phyloP scores from a whole-genome alignment of 257 asterid genomes.

The Eustoma russellianum region DNA sequence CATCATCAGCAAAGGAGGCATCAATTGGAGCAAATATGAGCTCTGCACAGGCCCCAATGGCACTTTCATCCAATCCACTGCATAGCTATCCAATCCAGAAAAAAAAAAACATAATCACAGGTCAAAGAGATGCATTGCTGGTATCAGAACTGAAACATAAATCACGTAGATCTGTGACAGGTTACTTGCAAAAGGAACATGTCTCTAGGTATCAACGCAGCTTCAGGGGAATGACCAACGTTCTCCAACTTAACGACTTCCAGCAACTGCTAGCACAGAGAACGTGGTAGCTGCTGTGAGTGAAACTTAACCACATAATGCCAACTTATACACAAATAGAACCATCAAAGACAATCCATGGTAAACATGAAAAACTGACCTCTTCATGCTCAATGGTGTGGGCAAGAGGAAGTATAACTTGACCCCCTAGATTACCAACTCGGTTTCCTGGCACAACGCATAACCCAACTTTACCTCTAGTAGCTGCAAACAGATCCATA shows the following conservation, averaged over 20 bases:
- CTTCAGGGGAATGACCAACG: constrained; percentile 59
- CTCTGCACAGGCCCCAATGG: constrained; percentile 74
- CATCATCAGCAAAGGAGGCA: constrained; percentile 84
- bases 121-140: neutral
- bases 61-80: constrained; percentile 82
- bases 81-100: constrained; percentile 39
- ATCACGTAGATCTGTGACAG: constrained; percentile 3
- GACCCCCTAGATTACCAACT: constrained; percentile 61
- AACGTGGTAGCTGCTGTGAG: neutral
- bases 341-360: too few species aligned
- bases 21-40: constrained; percentile 90
- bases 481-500: constrained; percentile 73
- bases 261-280: constrained; percentile 46
- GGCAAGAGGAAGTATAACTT: constrained; percentile 77
- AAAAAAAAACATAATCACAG: too few species aligned
- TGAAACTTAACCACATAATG: too few species aligned
- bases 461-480: constrained; percentile 63
- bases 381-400: constrained; percentile 89
- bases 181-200: constrained; percentile 72
- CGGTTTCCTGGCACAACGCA: constrained; percentile 50
- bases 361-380: constrained; percentile 33
- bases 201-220: constrained; percentile 59
- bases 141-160: neutral
- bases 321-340: too few species aligned
- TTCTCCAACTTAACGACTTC: constrained; percentile 86